Evolutionary conservation across 106 monocot genomes (phyloP).

Genomic region (Dioscorea zingiberensis): DNA sequence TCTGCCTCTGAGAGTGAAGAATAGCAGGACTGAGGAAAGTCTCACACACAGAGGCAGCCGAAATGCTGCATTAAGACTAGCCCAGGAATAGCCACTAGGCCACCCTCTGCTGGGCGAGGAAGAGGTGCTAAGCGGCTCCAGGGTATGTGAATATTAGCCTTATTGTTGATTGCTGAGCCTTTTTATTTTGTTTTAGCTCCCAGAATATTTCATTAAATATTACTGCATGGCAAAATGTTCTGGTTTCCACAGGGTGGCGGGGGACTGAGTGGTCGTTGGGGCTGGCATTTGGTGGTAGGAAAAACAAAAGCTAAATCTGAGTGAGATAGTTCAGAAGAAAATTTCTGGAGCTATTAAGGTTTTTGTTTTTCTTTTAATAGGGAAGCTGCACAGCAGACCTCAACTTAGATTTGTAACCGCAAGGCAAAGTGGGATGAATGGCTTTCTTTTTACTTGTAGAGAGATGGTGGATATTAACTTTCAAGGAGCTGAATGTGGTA

Average conservation of each 20-base stretch:
- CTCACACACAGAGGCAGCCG: conserved; percentile 28
- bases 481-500: too few species aligned
- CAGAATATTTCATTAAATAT: neutral
- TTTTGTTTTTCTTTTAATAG: too few species aligned
- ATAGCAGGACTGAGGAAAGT: conserved; percentile 29
- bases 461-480: too few species aligned
- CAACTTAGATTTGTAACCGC: too few species aligned
- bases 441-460: too few species aligned
- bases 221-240: neutral
- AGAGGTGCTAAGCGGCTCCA: conserved; percentile 18
- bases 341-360: too few species aligned
- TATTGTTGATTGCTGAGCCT: neutral
- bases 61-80: conserved; percentile 35
- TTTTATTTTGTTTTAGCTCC: neutral
- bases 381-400: too few species aligned
- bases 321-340: too few species aligned
- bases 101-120: conserved; percentile 19
- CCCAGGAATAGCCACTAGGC: conserved; percentile 15
- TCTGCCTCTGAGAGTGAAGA: conserved; percentile 15
- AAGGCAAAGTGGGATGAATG: too few species aligned
- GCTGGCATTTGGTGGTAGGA: neutral
- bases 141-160: conserved; percentile 18
- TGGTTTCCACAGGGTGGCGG: neutral
- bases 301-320: too few species aligned
- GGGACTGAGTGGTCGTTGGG: too few species aligned